Evolutionary conservation across 1,139 yeast genomes (phyloP).

Genomic region (Zygosaccharomyces pseudobailii): DNA sequence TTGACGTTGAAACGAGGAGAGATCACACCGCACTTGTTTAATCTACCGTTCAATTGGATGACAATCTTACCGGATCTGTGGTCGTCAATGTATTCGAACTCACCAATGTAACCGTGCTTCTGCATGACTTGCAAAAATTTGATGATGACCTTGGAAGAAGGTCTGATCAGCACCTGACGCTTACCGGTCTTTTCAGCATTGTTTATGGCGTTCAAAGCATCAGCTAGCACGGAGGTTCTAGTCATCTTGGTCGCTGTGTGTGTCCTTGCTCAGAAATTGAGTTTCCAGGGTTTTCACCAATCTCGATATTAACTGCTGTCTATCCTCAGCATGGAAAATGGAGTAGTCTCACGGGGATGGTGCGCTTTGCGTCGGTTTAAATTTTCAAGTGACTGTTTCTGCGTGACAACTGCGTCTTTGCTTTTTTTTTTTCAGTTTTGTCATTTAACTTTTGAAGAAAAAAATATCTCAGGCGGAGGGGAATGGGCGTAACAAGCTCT

Average conservation of each 20-base stretch:
- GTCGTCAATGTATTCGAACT: slow-evolving; percentile 97
- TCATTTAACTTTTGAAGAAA: neutral
- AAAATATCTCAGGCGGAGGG: neutral
- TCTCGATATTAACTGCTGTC: neutral
- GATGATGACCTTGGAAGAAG: slow-evolving; percentile 97
- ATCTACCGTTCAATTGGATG: slow-evolving; percentile 95
- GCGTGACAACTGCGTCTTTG: neutral
- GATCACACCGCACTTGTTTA: slow-evolving; percentile 97
- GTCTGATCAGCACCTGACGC: slow-evolving; percentile 98
- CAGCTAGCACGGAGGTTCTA: slow-evolving; percentile 98
- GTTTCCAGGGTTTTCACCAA: neutral
- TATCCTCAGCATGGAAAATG: neutral
- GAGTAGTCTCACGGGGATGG: neutral
- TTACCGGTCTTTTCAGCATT: slow-evolving; percentile 99
- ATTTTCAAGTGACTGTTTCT: slow-evolving; percentile 11
- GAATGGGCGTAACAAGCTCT: neutral
- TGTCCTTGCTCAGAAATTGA: neutral
- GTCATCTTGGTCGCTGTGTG: slow-evolving; percentile 56
- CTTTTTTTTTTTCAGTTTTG: neutral
- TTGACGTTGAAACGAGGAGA: slow-evolving; percentile 97
- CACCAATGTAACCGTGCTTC: slow-evolving; percentile 99
- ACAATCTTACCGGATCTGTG: slow-evolving; percentile 99
- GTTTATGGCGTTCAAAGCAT: slow-evolving; percentile 97
- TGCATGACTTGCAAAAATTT: slow-evolving; percentile 97
- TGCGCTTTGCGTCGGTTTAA: neutral